Percentiles rank a stretch among this genome's conserved stretches.
Evolutionary conservation across 768 basidiomycete species (phyloP).

Genomic region (Macrolepiota dolichaula): DNA sequence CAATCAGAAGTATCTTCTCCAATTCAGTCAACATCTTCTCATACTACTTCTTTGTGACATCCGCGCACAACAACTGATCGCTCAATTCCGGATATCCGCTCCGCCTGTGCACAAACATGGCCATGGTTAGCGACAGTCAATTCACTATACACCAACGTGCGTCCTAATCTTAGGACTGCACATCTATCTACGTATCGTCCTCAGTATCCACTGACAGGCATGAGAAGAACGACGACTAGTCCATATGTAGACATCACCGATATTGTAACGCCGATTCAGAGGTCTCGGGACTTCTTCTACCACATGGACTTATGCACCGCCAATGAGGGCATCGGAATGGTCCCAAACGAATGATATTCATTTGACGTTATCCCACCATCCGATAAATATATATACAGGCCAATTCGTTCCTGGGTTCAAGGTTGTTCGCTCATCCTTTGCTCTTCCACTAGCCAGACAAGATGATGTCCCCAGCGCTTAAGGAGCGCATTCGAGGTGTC

Average conservation of each 20-base stretch:
- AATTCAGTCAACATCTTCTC: not conserved
- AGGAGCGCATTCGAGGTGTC: conserved; percentile 47
- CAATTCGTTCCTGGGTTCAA: not conserved
- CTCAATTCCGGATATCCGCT: not conserved
- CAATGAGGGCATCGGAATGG: not conserved
- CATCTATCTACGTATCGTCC: not conserved
- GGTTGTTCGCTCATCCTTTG: not conserved
- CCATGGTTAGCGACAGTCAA: not conserved
- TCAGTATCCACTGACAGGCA: not conserved
- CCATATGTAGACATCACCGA: not conserved
- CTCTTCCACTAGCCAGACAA: not conserved
- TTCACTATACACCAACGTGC: not conserved
- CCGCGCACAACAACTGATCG: not conserved
- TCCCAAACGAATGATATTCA: not conserved
- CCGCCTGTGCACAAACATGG: not conserved
- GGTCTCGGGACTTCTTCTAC: not conserved
- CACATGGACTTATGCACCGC: not conserved
- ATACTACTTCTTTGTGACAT: not conserved
- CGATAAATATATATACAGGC: not conserved
- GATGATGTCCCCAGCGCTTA: conserved; percentile 18
- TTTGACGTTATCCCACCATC: not conserved
- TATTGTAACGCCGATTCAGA: not conserved
- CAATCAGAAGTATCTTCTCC: no score
- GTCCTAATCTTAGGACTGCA: not conserved
- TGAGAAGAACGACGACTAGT: not conserved